phyloP scores from a whole-genome alignment of 169 alveolate species.

The Eimeria necatrix region DNA sequence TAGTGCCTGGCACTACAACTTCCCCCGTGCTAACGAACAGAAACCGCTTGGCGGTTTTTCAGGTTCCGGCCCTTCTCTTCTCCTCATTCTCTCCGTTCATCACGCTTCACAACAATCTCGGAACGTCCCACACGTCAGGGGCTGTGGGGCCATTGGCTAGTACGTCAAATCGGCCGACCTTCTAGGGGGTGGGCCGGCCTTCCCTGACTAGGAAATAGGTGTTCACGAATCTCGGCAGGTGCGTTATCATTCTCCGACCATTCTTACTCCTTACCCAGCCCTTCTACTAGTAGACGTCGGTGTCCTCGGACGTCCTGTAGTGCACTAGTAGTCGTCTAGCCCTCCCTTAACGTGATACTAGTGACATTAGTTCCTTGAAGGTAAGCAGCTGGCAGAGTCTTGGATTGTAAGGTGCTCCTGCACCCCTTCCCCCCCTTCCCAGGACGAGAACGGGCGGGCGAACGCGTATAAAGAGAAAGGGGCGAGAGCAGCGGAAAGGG shows the following conservation, averaged over 20 bases:
- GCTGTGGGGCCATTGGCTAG: neutral
- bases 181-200: constrained; percentile 1
- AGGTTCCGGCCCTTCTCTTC: neutral
- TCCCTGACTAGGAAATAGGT: neutral
- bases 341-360: too few relatives aligned
- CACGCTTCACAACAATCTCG: neutral
- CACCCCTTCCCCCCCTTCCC: too few relatives aligned
- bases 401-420: too few relatives aligned
- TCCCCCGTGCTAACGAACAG: neutral
- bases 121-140: constrained; percentile 6
- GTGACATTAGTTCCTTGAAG: too few relatives aligned
- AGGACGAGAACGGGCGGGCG: too few relatives aligned
- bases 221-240: neutral
- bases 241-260: neutral
- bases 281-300: neutral
- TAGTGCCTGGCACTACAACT: neutral
- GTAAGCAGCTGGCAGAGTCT: too few relatives aligned
- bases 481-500: too few relatives aligned
- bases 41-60: neutral
- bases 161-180: neutral
- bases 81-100: neutral
- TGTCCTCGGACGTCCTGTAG: neutral
- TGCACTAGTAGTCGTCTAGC: too few relatives aligned
- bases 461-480: too few relatives aligned
- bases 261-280: neutral